Base-by-base conservation (phyloP, 768 basidiomycete genomes). In the Russula griseocarnosa region DNA sequence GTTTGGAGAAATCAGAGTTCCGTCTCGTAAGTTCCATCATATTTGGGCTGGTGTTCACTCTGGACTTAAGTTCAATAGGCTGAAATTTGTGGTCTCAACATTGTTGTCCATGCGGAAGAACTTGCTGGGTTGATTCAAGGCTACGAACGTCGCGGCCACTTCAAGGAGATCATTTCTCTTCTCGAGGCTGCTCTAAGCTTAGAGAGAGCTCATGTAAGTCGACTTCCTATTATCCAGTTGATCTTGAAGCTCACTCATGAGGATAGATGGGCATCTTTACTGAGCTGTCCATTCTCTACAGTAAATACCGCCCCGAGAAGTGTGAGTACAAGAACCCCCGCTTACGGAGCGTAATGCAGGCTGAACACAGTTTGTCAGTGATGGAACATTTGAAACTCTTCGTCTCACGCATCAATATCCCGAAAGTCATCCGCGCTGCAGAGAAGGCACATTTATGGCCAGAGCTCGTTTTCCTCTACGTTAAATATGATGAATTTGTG, bases 361-460 rank as follows among this genome's bases (percentile, higher is more conserved):
- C 34, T 55, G 54, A 62, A 62, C 30, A 64, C 65, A 47, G 55
- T 3, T 56, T 24, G 55, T 16, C 61, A 97, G 93, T 98, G 65
- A 97, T 99, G 95, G 97, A 99, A 71, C 97, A 98, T 76, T 82
- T 99, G 67, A 98, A 96, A 74, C 82, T 98, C 50, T 99, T 97
- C 70, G 91, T 92, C 36, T 85, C 92, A 42, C 89, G 95, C 58
- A 94, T 96, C 82, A 98, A 99, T 77, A 98, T 99, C 70, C 97
- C 97, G 56, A 98, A 99, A 84, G 96, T 98, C 71, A 94, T 98
- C 80, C 90, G 88, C 77, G 93, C 94, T 11, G 86, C 95, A 3
- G 96, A 98, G 79, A 91, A 89, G 71, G 94, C 94, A 22, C 97
- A 98, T 70, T 84, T 99, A 52, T 99, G 97, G 97, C 88, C 96